Percentiles rank a stretch among this genome's conserved stretches.
These are phyloP conservation scores for Cutaneotrichosporon curvatum DNA, from an alignment of 1,284 basidiomycete genomes.

Conservation along the genomic window DNA sequence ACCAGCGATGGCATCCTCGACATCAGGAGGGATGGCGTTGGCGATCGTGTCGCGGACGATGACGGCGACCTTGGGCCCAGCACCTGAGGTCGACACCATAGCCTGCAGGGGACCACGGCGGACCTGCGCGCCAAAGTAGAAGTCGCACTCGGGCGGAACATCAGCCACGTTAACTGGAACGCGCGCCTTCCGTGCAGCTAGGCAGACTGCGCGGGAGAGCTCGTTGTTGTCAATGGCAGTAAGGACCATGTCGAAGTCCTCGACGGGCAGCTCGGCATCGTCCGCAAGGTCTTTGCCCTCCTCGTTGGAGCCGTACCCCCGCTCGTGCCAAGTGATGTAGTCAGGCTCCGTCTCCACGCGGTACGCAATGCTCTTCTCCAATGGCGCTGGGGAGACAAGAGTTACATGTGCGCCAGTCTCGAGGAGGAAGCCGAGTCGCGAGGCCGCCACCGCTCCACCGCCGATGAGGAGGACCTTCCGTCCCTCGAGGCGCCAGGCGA, in stretches of 20 bases:
- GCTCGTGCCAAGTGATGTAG: constrained; percentile 64
- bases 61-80: constrained; percentile 80
- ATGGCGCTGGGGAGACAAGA: constrained; percentile 43
- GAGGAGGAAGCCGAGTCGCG: constrained; percentile 49
- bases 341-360: constrained; percentile 46
- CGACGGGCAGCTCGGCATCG: constrained; percentile 28
- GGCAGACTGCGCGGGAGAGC: constrained; percentile 62
- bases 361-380: constrained; percentile 49
- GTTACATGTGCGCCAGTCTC: constrained; percentile 46
- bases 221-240: constrained; percentile 86
- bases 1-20: constrained; percentile 71
- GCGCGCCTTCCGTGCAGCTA: constrained; percentile 59
- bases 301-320: constrained; percentile 51
- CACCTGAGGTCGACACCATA: constrained; percentile 92
- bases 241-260: constrained; percentile 76
- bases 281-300: not conserved
- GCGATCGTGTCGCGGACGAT: constrained; percentile 70
- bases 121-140: constrained; percentile 95
- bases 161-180: constrained; percentile 96
- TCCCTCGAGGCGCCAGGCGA: constrained; percentile 51
- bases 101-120: constrained; percentile 86
- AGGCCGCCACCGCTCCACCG: constrained; percentile 53
- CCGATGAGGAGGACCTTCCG: constrained; percentile 52
- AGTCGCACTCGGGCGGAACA: constrained; percentile 90
- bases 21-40: constrained; percentile 61